Evolutionary conservation across 192 early-diverging fungal species (phyloP).

Genomic region (Coemansia sp.): DNA sequence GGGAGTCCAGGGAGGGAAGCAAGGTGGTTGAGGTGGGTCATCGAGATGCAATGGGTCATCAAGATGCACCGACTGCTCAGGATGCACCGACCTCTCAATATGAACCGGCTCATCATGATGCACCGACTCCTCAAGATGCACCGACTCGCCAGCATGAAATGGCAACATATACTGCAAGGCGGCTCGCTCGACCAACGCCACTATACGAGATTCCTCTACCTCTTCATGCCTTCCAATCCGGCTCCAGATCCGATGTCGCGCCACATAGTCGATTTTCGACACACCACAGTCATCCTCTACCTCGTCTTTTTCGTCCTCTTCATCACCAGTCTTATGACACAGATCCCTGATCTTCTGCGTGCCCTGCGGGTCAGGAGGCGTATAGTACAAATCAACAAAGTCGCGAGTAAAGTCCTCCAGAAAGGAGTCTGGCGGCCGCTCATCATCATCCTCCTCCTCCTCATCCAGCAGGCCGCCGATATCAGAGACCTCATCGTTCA

Average conservation of each 20-base stretch:
- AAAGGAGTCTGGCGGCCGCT: slow-evolving; percentile 17
- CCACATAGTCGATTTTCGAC: slow-evolving; percentile 1
- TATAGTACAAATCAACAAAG: slow-evolving; percentile 35
- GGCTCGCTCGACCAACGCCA: slow-evolving; percentile 21
- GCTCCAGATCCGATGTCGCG: neutral
- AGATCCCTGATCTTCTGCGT: neutral
- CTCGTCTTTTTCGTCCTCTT: neutral
- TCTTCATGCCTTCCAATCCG: neutral
- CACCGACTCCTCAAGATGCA: neutral
- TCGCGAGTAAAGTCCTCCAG: slow-evolving; percentile 36
- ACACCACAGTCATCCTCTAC: neutral
- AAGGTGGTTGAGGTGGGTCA: neutral
- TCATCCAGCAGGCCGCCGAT: neutral
- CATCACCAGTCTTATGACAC: neutral
- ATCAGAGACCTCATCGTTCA: neutral
- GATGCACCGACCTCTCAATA: no score
- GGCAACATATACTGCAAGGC: no score
- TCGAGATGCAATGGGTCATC: neutral
- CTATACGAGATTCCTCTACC: neutral
- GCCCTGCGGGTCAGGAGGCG: neutral
- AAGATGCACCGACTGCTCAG: neutral
- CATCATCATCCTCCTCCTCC: neutral
- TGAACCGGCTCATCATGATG: neutral
- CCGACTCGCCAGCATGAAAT: neutral
- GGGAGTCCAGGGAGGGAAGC: slow-evolving; percentile 8